Evolutionary conservation across 164 flowering plant genomes (phyloP).

Genomic region (Macadamia tetraphylla): DNA sequence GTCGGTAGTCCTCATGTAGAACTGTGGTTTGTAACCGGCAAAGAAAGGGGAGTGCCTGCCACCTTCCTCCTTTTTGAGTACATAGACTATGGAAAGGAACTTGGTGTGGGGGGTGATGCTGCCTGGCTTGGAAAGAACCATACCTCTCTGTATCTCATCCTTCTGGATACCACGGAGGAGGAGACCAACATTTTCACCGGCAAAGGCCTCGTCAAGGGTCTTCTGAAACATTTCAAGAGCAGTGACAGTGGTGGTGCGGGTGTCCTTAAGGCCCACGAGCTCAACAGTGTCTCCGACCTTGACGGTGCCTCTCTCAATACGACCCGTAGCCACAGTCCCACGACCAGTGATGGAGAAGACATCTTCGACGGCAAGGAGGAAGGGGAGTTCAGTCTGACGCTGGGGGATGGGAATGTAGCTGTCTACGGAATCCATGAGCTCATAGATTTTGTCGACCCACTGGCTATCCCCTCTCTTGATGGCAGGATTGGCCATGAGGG

Average conservation of each 20-base stretch:
- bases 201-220: slow-evolving; percentile 21
- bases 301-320: slow-evolving; percentile 34
- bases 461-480: slow-evolving; percentile 7
- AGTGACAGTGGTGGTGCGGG: slow-evolving; percentile 28
- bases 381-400: slow-evolving; percentile 23
- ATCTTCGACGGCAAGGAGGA: too few species aligned
- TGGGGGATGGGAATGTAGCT: slow-evolving; percentile 33
- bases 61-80: slow-evolving; percentile 18
- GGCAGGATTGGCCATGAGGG: slow-evolving; percentile 28
- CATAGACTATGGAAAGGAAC: slow-evolving; percentile 21
- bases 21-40: slow-evolving; percentile 29
- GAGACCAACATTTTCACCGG: slow-evolving; percentile 37
- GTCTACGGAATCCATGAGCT: slow-evolving; percentile 31
- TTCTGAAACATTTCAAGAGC: slow-evolving; percentile 27
- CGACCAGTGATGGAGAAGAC: slow-evolving; percentile 29
- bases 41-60: slow-evolving; percentile 39
- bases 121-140: slow-evolving; percentile 34
- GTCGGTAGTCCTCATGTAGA: slow-evolving; percentile 34
- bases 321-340: slow-evolving; percentile 36
- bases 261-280: slow-evolving; percentile 26
- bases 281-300: slow-evolving; percentile 32
- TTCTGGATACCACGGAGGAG: slow-evolving; percentile 31
- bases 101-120: slow-evolving; percentile 34
- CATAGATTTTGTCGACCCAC: slow-evolving; percentile 20
- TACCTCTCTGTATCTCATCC: slow-evolving; percentile 35